Base-by-base conservation (phyloP, 225 moss, liverwort and hornwort genomes). In the Physcomitrium patens region DNA sequence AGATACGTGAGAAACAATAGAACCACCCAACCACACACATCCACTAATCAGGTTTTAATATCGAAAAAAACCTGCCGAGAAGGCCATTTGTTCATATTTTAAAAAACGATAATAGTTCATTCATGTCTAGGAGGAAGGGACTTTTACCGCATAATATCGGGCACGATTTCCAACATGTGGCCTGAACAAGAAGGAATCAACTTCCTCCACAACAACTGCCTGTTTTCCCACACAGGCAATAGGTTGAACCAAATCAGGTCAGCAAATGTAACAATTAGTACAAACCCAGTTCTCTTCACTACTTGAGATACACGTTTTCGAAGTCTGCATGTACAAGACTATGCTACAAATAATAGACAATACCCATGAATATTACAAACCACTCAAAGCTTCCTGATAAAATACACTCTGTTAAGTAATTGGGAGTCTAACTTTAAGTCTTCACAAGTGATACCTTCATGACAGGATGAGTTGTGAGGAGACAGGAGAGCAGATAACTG, bases 141-240 rank as follows among this genome's bases (percentile, higher is more conserved):
- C 55, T 61, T 44, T 52, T 84, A 99, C 99, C 84, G 95, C 93
- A 74, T 99, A 99, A 74, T 95, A 95, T 84, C 89, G 84, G 48
- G 99, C 99, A 82, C 95, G 88, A 63, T 86, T 85, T 84, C 95
- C 95, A 60, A 99, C 90, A 78, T 91, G 91, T 49, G 91, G 95
- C 66, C 99, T 85, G 63, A 99, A 99, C 53, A 99, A 84, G 82
- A 99, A 99, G 46, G 90, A 78, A 20, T 99, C 91, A 51, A 99
- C 95, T 72, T 99, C 95, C 76, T 90, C 89, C 54, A 99, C 85
- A 60, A 99, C 99, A 63, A 99, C 86, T 69, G 76, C 80, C 99
- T 99, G 57, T 80, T 78, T 65, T 42, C 41, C 42, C 63, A 70
- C 56, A 79, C 19, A 65, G 14, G 44, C 11, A 72, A 72, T 54